Base-by-base conservation (phyloP, 805 yeast species). In the Yamadazyma phyllophila region DNA sequence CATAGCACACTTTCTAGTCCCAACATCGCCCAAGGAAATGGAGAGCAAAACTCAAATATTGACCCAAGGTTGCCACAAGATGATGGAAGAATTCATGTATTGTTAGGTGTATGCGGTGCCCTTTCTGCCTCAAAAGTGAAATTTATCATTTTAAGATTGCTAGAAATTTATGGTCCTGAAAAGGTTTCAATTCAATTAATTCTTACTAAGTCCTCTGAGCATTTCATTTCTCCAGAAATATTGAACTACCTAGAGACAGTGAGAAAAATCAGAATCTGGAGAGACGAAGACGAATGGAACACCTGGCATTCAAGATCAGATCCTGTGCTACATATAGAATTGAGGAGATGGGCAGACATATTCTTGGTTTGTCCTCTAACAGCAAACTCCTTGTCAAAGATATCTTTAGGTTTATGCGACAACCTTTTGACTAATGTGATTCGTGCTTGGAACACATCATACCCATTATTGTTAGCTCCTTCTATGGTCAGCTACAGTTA, bases 311-410 rank as follows among this genome's bases (percentile, higher is more conserved):
- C 73, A 37, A 76, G 95, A 50, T 74, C 83, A 45, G 98, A 94
- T 64, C 97, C 98, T 1, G 96, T 94, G 31, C 73, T 94, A 52
- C 98, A 92, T 67, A 90, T 92, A 54, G 98, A 94, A 67, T 73
- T 92, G 48, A 82, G 98, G 49, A 81, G 96, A 52, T 92, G 98
- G 98, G 98, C 98, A 1, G 97, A 92, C 66, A 82, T 94, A 36
- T 73, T 94, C 40, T 77, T 94, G 16, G 85, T 92, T 36, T 96
- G 96, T n/a, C 99, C 99, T 11, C 71, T 92, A 54, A 85, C 96
- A 12, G 97, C 98, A 5, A 94, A 94, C 63, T 85, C 98, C 0
- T 70, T 92, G 41, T 83, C 96, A 11, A 94, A 94, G 59, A 83
- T 94, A 43, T 83, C 96, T 0, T 71, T 88, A 47, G 99, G 99